Evolutionary conservation across 495 filamentous ascomycete species (phyloP).

Genomic region (Trichocladium uniseriatum): DNA sequence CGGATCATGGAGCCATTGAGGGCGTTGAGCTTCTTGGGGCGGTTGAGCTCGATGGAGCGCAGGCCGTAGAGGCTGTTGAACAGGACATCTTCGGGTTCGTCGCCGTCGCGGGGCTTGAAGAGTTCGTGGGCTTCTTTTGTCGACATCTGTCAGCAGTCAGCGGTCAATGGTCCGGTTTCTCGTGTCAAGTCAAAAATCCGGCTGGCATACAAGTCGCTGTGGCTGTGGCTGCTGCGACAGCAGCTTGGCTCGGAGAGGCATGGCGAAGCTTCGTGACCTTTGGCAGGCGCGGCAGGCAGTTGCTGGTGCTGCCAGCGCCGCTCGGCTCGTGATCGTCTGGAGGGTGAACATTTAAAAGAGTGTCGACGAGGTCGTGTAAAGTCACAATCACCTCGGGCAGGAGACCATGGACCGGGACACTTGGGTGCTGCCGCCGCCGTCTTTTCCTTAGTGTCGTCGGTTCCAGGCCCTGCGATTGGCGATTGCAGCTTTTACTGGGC

Average conservation of each 20-base stretch:
- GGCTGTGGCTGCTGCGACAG: conserved; percentile 49
- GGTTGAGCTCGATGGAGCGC: conserved; percentile 88
- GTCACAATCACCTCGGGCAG: too few species aligned
- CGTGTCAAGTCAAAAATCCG: too few species aligned
- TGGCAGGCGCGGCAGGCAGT: conserved; percentile 28
- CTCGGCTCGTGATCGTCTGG: conserved; percentile 31
- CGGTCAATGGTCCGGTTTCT: background rate
- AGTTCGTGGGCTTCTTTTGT: conserved; percentile 24
- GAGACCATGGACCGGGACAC: conserved; percentile 9
- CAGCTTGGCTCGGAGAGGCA: conserved; percentile 87
- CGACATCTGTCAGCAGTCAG: conserved; percentile 46
- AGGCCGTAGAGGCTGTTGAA: conserved; percentile 83
- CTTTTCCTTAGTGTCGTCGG: background rate
- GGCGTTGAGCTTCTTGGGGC: conserved; percentile 80
- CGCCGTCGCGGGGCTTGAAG: conserved; percentile 43
- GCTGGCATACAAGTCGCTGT: conserved; percentile 37
- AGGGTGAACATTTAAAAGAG: conserved; percentile 35
- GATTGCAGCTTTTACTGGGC: conserved; percentile 13
- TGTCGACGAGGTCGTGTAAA: background rate
- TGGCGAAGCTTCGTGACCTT: conserved; percentile 33
- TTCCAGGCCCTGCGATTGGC: background rate
- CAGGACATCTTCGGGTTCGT: conserved; percentile 83
- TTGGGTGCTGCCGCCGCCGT: conserved; percentile 1
- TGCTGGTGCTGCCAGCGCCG: conserved; percentile 30
- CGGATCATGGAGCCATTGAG: conserved; percentile 87